phyloP scores from a whole-genome alignment of 257 asterid species.

The Solanum clarkiae region DNA sequence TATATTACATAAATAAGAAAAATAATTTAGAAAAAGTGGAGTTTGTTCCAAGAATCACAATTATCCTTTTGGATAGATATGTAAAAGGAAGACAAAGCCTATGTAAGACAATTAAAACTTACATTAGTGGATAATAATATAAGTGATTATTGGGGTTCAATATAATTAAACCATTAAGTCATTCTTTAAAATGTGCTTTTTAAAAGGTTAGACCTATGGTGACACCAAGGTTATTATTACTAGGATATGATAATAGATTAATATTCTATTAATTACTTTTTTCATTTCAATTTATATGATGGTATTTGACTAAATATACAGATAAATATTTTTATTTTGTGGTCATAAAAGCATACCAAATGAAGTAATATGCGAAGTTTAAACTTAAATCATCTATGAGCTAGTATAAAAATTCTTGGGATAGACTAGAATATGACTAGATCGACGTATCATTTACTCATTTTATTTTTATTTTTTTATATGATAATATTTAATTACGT shows the following conservation, averaged over 20 bases:
- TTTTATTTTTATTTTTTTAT: background rate
- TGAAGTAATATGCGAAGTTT: background rate
- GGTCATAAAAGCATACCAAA: background rate
- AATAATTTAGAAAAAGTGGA: background rate
- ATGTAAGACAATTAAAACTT: constrained; percentile 10
- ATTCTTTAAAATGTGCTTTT: constrained; percentile 17
- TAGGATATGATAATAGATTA: background rate
- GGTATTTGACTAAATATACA: background rate
- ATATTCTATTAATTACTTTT: background rate
- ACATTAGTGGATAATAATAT: constrained; percentile 2
- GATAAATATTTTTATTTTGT: fast-evolving
- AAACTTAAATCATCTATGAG: background rate
- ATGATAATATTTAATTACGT: background rate
- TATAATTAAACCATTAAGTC: constrained; percentile 13
- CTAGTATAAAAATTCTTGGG: background rate
- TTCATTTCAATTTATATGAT: background rate
- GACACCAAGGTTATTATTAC: background rate
- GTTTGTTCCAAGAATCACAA: constrained; percentile 4
- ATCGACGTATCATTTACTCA: background rate
- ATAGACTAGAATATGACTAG: background rate
- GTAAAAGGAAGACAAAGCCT: constrained; percentile 16
- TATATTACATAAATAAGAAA: background rate
- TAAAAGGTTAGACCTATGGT: constrained; percentile 11
- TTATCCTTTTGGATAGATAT: constrained; percentile 19
- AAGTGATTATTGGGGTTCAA: constrained; percentile 7